A percentile compares a stretch with the other conserved stretches of the same genome.
These are phyloP conservation scores for Rheum nobile DNA, from an alignment of 148 eudicot species.

Conservation along the genomic window DNA sequence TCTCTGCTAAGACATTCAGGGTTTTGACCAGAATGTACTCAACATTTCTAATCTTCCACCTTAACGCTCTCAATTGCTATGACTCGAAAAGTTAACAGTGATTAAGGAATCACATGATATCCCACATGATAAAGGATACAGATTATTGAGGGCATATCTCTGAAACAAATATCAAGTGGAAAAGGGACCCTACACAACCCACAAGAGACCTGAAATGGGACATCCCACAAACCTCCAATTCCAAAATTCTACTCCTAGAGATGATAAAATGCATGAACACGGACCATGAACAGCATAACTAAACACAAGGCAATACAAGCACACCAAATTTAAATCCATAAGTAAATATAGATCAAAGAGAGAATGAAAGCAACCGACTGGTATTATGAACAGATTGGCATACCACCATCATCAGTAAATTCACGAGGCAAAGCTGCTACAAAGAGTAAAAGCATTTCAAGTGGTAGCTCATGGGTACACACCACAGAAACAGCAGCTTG, in stretches of 20 bases:
- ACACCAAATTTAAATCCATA: background rate
- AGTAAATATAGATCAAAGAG: background rate
- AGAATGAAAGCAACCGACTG: background rate
- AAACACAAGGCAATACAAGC: background rate
- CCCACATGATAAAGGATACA: background rate
- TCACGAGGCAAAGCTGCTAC: constrained; percentile 78
- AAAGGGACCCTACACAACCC: background rate
- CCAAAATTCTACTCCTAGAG: background rate
- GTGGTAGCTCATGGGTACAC: constrained; percentile 45
- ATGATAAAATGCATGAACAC: background rate
- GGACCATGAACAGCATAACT: background rate
- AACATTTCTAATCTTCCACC: background rate
- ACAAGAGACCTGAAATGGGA: background rate
- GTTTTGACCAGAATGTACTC: background rate
- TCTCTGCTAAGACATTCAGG: background rate
- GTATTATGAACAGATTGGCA: constrained; percentile 10
- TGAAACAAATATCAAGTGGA: background rate
- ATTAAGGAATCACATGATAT: background rate
- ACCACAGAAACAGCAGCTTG: constrained; percentile 55
- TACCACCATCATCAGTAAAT: constrained; percentile 72
- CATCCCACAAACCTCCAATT: background rate
- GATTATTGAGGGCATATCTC: background rate
- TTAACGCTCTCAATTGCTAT: background rate
- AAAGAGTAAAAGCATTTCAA: constrained; percentile 65
- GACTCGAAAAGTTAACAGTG: background rate